phyloP scores from a whole-genome alignment of 2,329 filamentous ascomycete genomes.

The Arthrobotrys pseudoclavata region DNA sequence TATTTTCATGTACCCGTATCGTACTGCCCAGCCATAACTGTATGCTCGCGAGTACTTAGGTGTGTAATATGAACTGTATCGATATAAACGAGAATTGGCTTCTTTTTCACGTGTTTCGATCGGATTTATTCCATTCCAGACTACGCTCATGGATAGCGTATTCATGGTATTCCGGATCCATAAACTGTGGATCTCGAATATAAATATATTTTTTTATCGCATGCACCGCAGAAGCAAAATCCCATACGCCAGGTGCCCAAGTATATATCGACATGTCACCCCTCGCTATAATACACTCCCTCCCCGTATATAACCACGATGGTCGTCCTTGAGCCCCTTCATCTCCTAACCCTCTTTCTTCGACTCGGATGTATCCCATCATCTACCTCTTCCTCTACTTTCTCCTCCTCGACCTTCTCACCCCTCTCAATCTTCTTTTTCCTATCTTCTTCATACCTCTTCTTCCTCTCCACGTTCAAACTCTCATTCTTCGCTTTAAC shows the following conservation, averaged over 20 bases:
- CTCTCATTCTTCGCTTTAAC: slow-evolving; percentile 88
- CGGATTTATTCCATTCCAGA: no score
- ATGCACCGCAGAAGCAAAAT: slow-evolving; percentile 4
- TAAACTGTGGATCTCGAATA: slow-evolving; percentile 19
- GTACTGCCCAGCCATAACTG: background rate
- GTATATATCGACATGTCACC: background rate
- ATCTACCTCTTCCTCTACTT: slow-evolving; percentile 62
- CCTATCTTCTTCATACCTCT: slow-evolving; percentile 42
- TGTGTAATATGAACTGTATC: background rate
- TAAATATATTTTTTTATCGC: slow-evolving; percentile 27
- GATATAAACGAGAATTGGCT: background rate
- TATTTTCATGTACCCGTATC: background rate
- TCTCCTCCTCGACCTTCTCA: slow-evolving; percentile 60
- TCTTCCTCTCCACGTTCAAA: slow-evolving; percentile 75
- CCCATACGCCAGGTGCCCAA: slow-evolving; percentile 1
- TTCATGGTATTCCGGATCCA: background rate
- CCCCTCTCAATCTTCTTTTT: slow-evolving; percentile 45
- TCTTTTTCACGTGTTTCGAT: background rate
- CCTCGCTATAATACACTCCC: slow-evolving; percentile 18
- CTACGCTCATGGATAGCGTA: no score
- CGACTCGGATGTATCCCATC: slow-evolving; percentile 61
- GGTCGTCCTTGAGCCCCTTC: background rate
- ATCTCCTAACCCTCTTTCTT: slow-evolving; percentile 61
- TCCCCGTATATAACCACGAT: background rate
- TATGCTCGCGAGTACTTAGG: background rate